These are phyloP conservation scores for Endoconidiophora polonica DNA, from an alignment of 2,329 filamentous ascomycete species.

Conservation along the genomic window DNA sequence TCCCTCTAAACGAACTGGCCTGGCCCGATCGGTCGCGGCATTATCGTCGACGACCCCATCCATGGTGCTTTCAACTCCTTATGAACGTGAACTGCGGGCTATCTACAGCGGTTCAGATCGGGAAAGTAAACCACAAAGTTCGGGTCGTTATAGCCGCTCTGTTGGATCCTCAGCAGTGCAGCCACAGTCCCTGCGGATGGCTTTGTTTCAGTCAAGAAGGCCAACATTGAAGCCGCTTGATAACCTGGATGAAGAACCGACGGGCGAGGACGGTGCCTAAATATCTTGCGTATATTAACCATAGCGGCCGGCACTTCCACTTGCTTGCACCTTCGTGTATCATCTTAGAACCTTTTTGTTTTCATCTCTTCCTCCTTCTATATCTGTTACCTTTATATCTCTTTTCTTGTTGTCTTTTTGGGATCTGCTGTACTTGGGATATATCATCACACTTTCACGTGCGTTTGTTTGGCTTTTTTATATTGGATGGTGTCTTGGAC, in stretches of 20 bases:
- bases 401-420: background rate
- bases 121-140: background rate
- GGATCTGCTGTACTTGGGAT: background rate
- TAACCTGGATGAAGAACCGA: slow-evolving; percentile 9
- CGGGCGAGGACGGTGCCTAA: too few relatives aligned
- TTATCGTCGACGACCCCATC: slow-evolving; percentile 27
- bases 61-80: slow-evolving; percentile 26
- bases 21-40: slow-evolving; percentile 23
- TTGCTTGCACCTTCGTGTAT: too few relatives aligned
- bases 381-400: background rate
- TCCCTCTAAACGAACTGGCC: slow-evolving; percentile 31
- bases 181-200: slow-evolving; percentile 2
- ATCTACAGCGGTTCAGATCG: slow-evolving; percentile 12
- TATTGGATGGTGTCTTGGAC: background rate
- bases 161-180: background rate
- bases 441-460: slow-evolving; percentile 1
- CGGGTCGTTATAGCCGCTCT: background rate
- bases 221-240: slow-evolving; percentile 1
- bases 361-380: background rate
- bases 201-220: slow-evolving; percentile 9
- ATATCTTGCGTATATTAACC: too few relatives aligned
- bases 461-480: background rate
- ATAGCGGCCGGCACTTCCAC: too few relatives aligned
- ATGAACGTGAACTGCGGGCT: slow-evolving; percentile 22
- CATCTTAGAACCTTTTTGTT: background rate